Evolutionary conservation across 192 early-diverging fungal species (phyloP), one percentile per base, ranked within the genome.

Genomic region (Coemansia sp.): DNA sequence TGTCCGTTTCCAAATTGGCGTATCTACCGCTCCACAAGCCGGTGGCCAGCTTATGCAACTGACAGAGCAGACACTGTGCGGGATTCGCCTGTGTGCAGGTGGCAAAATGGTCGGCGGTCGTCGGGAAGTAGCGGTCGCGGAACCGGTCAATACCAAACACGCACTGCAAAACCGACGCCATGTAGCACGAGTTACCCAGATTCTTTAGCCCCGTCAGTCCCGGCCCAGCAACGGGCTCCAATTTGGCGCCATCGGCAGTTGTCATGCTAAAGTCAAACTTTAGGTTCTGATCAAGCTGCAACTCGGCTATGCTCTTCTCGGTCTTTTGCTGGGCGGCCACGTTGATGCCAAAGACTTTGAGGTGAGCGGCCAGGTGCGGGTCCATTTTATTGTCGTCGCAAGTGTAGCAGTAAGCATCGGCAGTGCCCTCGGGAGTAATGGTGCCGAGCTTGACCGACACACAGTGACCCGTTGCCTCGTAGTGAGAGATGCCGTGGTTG

Each of bases 211-310:
- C 97, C 22, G 96, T 97, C 73, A 90, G 90, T 2, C 95, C 94
- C 19, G 95, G 90, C 6, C 95, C 96, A 63, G 92, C 96, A 20
- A 94, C 76, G 0, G 94, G 91, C 17, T 87, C 83, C 60, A 97
- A 84, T 27, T 89, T 84, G 65, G 92, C 89, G 45, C 97, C 97
- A 72, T 99, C 97, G 34, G 95, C 92, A 3, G 93, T 96, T 4
- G 91, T 92, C 97, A 99, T 99, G 74, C 90, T 93, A 73, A 98
- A 98, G 69, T 98, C 94, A 86, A 97, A 98, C 77, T 92, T 93
- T 61, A 95, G 82, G 74, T 99, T 99, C 73, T 97, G 92, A 61
- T 98, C 97, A 63, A 99, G 76, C 87, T 97, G 92, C 87, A 99
- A 80, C 78, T 99, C 97, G 0, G 91, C 90, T 41, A 98, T 76